Conservation (phyloP, 345 rosid species). For the Eucalyptus paniculata region DNA sequence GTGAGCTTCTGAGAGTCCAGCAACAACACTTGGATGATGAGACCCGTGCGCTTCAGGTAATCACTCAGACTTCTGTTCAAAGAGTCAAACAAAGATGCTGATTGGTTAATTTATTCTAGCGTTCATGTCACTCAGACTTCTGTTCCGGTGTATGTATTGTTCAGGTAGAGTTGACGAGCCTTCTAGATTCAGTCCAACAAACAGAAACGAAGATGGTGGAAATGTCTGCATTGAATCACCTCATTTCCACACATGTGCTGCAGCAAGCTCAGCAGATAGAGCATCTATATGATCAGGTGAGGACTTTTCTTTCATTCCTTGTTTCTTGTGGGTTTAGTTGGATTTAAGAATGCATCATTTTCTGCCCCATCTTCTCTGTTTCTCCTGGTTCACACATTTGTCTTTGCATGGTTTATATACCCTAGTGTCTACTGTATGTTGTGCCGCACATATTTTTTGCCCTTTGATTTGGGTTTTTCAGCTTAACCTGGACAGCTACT, state of each 20-base stretch:
- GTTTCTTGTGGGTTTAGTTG: neutral
- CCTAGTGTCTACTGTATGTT: neutral
- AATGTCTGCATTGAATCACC: constrained; percentile 95
- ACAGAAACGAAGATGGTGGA: constrained; percentile 98
- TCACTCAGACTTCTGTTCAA: neutral
- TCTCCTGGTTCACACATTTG: neutral
- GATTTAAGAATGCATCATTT: neutral
- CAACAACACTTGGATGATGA: constrained; percentile 79
- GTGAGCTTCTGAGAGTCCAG: constrained; percentile 47
- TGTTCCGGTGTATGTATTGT: neutral
- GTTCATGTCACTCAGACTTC: neutral
- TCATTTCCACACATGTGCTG: constrained; percentile 87
- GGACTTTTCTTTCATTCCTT: neutral
- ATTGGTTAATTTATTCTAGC: neutral
- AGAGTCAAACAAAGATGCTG: neutral
- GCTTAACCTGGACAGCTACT: neutral
- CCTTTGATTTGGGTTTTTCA: neutral
- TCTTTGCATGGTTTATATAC: neutral
- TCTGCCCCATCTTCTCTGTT: neutral
- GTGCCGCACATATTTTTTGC: neutral
- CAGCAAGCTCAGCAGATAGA: constrained; percentile 97
- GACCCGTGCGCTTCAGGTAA: constrained; percentile 91
- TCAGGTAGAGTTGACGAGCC: constrained; percentile 81
- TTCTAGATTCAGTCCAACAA: constrained; percentile 75
- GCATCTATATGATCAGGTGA: constrained; percentile 72